Evolutionary conservation across 768 basidiomycete genomes (phyloP), one percentile per base, ranked within the genome.

Genomic region (Rhodosporidiobolus sp.): DNA sequence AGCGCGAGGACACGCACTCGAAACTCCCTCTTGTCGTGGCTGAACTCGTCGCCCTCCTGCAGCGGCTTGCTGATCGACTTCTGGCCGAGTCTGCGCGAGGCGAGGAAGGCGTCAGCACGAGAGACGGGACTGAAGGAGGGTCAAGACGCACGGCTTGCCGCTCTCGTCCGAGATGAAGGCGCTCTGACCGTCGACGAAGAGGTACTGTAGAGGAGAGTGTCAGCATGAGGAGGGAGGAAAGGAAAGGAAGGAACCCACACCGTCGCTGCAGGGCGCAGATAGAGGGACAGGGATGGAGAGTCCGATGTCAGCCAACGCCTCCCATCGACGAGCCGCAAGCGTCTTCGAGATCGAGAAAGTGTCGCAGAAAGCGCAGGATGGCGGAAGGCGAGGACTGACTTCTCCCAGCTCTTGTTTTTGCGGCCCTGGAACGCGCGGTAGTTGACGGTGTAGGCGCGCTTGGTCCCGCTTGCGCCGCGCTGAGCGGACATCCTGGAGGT

Each of bases 401-500:
- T 43, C 43, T 75, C 74, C 74, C 74, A 75, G n/a, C 34, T 72
- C 70, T 75, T 75, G 67, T 75, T 75, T 70, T 75, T 75, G 48
- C 64, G 57, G 14, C 30, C 50, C 56, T 75, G 74, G 7, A 30
- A 57, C 22, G 60, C 54, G 45, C 73, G 35, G 69, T 69, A 74
- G 9, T 63, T 50, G 26, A 69, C 48, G 1, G 38, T 46, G 48
- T 32, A 74, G 7, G 68, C 72, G 0, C 55, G 24, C 64, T 35
- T 65, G 50, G 7, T 43, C 8, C 38, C 38, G 38, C 38, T 14
- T 43, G 38, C 38, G 38, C 38, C 38, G 38, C 38, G 38, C 8
- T 43, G 7, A 14, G 8, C 38, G 8, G 38, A 43, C 38, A 43
- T 43, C 38, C 38, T 7, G 38, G n/a, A n/a, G n/a, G n/a, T n/a